These are phyloP conservation scores for Wallacemonas sp. DNA, from an alignment of 208 protist genomes.

Conservation along the genomic window DNA sequence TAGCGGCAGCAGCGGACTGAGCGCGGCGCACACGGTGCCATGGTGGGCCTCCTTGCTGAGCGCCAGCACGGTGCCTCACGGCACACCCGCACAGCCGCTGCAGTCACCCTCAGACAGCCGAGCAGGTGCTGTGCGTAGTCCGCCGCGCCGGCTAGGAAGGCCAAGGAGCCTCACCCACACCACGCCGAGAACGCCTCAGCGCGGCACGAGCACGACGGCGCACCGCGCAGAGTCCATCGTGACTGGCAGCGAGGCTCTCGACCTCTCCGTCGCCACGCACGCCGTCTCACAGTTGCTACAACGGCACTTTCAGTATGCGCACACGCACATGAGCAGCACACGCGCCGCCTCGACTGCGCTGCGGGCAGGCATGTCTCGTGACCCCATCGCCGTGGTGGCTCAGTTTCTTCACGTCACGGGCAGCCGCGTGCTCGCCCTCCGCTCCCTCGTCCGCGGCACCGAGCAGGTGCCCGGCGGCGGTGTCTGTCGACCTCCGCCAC, in stretches of 20 bases:
- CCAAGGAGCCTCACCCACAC: too few species aligned
- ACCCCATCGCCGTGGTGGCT: constrained; percentile 44
- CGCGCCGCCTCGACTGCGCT: not conserved
- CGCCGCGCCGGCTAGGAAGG: not conserved
- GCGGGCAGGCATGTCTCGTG: constrained; percentile 21
- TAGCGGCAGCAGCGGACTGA: constrained; percentile 7
- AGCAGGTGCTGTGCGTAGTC: not conserved
- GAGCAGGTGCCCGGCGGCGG: too few species aligned
- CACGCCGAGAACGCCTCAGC: too few species aligned
- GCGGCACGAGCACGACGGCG: too few species aligned
- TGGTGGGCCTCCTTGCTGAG: not conserved
- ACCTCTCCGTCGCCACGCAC: not conserved
- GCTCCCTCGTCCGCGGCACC: not conserved
- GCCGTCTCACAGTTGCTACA: not conserved
- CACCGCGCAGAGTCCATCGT: too few species aligned
- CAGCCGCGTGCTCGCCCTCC: constrained; percentile 38
- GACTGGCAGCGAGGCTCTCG: not conserved
- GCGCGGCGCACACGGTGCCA: not conserved
- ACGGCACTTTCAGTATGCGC: not conserved
- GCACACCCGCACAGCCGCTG: too few species aligned
- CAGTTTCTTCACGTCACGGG: constrained; percentile 43
- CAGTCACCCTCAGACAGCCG: not conserved
- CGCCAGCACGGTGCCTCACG: too few species aligned
- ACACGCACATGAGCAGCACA: not conserved
- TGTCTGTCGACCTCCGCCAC: too few species aligned